A percentile compares a stretch with the other conserved stretches of the same genome.
phyloP scores from a whole-genome alignment of 1,284 basidiomycete genomes.

The Kalmanozyma brasiliensis region DNA sequence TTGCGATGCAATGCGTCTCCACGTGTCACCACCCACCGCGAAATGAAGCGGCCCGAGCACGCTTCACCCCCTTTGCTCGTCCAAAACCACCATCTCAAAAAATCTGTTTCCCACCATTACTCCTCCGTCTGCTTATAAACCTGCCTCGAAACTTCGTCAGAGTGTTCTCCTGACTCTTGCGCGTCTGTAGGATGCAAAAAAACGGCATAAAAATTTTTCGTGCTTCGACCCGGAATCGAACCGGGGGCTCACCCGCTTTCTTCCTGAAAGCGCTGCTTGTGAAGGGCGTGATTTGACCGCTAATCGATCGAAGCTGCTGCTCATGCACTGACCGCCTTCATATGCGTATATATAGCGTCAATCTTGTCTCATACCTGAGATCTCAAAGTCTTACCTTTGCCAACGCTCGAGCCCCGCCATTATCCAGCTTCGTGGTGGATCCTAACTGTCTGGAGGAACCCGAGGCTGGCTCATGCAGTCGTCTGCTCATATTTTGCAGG shows the following conservation, averaged over 20 bases:
- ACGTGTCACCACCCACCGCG: too few relatives aligned
- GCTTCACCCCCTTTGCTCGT: too few relatives aligned
- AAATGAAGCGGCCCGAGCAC: too few relatives aligned
- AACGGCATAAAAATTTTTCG: background rate
- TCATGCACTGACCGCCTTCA: too few relatives aligned
- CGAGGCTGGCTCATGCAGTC: too few relatives aligned
- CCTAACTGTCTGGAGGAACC: too few relatives aligned
- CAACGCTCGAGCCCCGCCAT: too few relatives aligned
- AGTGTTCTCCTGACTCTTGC: slow-evolving; percentile 1
- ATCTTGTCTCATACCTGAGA: too few relatives aligned
- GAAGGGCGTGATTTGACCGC: slow-evolving; percentile 53
- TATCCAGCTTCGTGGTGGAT: too few relatives aligned
- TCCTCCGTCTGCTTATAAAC: slow-evolving; percentile 13
- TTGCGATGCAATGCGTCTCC: too few relatives aligned
- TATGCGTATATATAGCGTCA: slow-evolving; percentile 9
- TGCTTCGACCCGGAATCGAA: slow-evolving; percentile 51
- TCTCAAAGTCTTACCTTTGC: too few relatives aligned
- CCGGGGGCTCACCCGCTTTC: slow-evolving; percentile 38
- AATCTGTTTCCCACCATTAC: slow-evolving; percentile 6
- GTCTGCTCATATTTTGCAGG: too few relatives aligned
- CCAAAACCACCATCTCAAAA: slow-evolving; percentile 18
- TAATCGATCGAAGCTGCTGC: slow-evolving; percentile 41
- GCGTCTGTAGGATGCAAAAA: slow-evolving; percentile 6
- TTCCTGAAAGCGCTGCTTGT: slow-evolving; percentile 7
- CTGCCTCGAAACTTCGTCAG: slow-evolving; percentile 13